Evolutionary conservation across 2,329 filamentous ascomycete genomes (phyloP).

Genomic region (Trichoderma gracile): DNA sequence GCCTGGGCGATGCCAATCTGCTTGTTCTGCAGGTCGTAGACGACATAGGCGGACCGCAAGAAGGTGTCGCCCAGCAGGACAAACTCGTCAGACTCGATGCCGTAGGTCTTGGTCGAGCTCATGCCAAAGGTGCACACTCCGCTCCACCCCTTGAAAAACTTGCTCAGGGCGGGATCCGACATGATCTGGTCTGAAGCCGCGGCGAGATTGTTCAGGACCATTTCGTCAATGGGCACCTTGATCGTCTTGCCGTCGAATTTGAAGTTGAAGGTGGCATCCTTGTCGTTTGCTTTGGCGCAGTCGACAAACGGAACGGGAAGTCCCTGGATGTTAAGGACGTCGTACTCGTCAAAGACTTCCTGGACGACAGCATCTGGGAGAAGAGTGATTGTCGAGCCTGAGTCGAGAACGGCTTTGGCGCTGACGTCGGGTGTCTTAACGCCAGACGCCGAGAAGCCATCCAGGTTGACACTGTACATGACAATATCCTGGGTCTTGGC

Average conservation of each 20-base stretch:
- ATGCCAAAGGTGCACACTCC: slow-evolving; percentile 58
- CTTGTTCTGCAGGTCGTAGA: slow-evolving; percentile 55
- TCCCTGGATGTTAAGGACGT: slow-evolving; percentile 45
- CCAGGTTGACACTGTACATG: slow-evolving; percentile 39
- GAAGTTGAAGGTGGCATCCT: slow-evolving; percentile 53
- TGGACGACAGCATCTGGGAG: slow-evolving; percentile 61
- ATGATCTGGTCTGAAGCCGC: slow-evolving; percentile 43
- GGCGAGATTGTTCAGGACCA: slow-evolving; percentile 50
- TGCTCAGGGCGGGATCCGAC: slow-evolving; percentile 42
- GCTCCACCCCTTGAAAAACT: slow-evolving; percentile 42
- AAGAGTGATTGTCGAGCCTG: slow-evolving; percentile 70
- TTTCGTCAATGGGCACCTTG: slow-evolving; percentile 53
- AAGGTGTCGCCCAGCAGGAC: slow-evolving; percentile 61
- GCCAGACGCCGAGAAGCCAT: slow-evolving; percentile 45
- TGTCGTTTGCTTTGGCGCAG: slow-evolving; percentile 49
- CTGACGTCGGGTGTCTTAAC: slow-evolving; percentile 43
- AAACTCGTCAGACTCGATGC: slow-evolving; percentile 35
- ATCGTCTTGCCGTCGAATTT: slow-evolving; percentile 52
- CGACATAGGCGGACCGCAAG: slow-evolving; percentile 57
- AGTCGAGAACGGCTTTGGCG: slow-evolving; percentile 67
- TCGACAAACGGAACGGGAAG: slow-evolving; percentile 53
- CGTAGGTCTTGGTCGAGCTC: slow-evolving; percentile 43
- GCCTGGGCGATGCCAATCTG: slow-evolving; percentile 56
- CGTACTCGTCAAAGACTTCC: slow-evolving; percentile 53
- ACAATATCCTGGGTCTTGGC: slow-evolving; percentile 45